phyloP scores from a whole-genome alignment of 176 grass and related monocot species.

The Stipa capillata region DNA sequence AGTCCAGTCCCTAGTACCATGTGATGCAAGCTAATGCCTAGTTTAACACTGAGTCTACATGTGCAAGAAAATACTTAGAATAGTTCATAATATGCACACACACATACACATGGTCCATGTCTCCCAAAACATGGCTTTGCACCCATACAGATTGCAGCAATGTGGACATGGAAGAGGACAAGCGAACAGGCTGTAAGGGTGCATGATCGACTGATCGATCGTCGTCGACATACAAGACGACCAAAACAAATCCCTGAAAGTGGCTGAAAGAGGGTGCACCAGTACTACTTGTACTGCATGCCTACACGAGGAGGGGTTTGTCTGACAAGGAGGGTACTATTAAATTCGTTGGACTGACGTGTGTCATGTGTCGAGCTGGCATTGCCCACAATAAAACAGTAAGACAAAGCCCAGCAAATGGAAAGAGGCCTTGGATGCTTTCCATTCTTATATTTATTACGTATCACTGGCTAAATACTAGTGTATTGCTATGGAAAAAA shows the following conservation, averaged over 20 bases:
- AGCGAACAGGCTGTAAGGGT: neutral
- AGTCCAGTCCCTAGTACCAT: neutral
- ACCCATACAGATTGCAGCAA: neutral
- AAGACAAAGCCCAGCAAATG: neutral
- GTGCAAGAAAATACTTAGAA: neutral
- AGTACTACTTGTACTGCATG: neutral
- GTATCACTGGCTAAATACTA: neutral
- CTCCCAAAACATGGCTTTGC: slow-evolving; percentile 3
- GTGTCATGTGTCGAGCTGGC: slow-evolving; percentile 31
- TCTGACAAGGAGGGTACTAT: slow-evolving; percentile 9
- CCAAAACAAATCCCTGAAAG: neutral
- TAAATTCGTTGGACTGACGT: slow-evolving; percentile 8
- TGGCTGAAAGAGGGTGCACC: no score
- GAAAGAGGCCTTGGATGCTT: slow-evolving; percentile 43
- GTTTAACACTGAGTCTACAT: neutral
- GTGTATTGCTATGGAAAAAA: no score
- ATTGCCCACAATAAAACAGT: slow-evolving; percentile 28
- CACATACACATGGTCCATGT: slow-evolving; percentile 25
- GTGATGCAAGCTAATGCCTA: neutral
- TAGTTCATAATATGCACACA: neutral
- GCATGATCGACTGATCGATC: neutral
- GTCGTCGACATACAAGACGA: neutral
- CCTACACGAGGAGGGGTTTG: slow-evolving; percentile 7
- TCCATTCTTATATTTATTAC: slow-evolving; percentile 11
- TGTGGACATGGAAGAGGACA: neutral